Base-by-base conservation (phyloP, 371 early-diverging fungal species). In the Rhizopus microsporus region DNA sequence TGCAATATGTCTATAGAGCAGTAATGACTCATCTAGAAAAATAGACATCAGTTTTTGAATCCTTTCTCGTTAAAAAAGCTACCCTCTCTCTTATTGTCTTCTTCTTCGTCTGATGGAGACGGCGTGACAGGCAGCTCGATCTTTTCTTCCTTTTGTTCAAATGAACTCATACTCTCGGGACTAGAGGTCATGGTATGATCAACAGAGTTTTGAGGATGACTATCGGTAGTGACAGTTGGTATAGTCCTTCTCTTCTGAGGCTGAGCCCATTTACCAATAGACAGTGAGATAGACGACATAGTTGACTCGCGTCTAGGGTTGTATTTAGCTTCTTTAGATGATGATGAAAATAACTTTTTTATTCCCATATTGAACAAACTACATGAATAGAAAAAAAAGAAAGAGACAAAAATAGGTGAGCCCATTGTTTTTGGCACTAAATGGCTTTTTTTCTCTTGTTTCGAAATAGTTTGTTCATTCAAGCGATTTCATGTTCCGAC, bases 291-390 rank as follows among this genome's bases (percentile, higher is more conserved):
- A 6, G 54, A 60, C 8, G 61, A 56, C 40, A 35, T 53, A n/a
- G 35, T 49, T 17, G 54, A 40, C 8, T 40, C 40, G 8, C 29
- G 45, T 40, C 16, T 51, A 47, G 40, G 33, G 29, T 31, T 17
- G 16, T 51, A 35, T 29, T 42, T 45, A 9, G 31, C 29, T 50
- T 56, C 31, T 50, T 46, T 53, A 48, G 9, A 13, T 8, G 49
- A 34, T 10, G 40, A 17, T 16, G 65, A 60, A 33, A 65, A 65
- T 33, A 65, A 29, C 16, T 65, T 65, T 37, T 60, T 65, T 48
- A 65, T 12, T n/a, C 57, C 57, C 66, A 65, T 65, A 29, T 39
- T 48, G 16, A 12, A 42, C 29, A 7, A 17, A n/a, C 13, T 46
- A 23, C 37, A 10, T 32, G 32, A 10, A 43, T 42, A 53, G 17